Conservation (phyloP, 1,139 yeast species). For the Geotrichum fermentans region DNA sequence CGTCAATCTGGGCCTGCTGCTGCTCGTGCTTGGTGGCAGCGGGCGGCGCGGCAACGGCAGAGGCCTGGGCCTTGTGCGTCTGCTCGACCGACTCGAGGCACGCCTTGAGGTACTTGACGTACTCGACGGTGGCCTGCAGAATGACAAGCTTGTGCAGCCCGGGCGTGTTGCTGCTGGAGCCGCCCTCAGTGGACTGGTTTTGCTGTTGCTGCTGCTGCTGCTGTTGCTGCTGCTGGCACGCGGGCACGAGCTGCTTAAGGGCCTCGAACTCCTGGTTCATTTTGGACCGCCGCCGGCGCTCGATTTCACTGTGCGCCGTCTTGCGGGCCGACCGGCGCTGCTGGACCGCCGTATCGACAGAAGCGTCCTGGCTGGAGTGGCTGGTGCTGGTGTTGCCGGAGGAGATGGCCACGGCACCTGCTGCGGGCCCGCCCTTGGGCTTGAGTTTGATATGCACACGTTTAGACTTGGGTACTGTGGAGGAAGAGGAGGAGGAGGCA, state of each 20-base stretch:
- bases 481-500: not conserved
- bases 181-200: slow-evolving; percentile 1
- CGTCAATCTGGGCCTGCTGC: not conserved
- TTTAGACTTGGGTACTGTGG: not conserved
- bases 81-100: slow-evolving; percentile 26
- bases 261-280: slow-evolving; percentile 83
- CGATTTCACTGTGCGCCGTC: slow-evolving; percentile 71
- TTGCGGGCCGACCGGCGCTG: slow-evolving; percentile 47
- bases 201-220: slow-evolving; percentile 15
- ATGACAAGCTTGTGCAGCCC: slow-evolving; percentile 80
- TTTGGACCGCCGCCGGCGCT: slow-evolving; percentile 69
- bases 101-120: slow-evolving; percentile 60
- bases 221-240: slow-evolving; percentile 43
- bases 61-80: not conserved
- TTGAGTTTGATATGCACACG: slow-evolving; percentile 7
- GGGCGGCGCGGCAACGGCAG: not conserved
- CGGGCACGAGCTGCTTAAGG: slow-evolving; percentile 69
- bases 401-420: not conserved
- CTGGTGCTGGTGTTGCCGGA: not conserved
- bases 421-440: slow-evolving; percentile 1
- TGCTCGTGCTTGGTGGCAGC: slow-evolving; percentile 9
- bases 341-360: slow-evolving; percentile 1
- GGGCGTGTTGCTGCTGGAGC: slow-evolving; percentile 34
- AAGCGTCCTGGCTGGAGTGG: too few relatives aligned
- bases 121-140: slow-evolving; percentile 74